phyloP scores from a whole-genome alignment of 257 asterid species.

The Solanum pimpinellifolium region DNA sequence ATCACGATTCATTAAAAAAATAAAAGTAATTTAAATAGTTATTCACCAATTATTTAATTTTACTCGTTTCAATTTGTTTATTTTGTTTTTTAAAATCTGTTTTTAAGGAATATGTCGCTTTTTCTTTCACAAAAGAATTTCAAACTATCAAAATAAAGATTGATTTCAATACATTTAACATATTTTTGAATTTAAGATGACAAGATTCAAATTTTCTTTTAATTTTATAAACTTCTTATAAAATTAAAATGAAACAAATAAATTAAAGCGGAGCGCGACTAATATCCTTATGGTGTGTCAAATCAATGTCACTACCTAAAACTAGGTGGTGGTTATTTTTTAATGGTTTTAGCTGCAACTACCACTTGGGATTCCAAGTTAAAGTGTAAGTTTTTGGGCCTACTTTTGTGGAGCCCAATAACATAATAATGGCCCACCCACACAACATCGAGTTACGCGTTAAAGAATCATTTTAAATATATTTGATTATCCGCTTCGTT shows the following conservation, averaged over 20 bases:
- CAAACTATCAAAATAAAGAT: too few relatives aligned
- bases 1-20: background rate
- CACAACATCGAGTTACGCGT: background rate
- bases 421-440: background rate
- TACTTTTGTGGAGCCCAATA: background rate
- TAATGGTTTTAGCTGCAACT: background rate
- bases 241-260: too few relatives aligned
- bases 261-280: too few relatives aligned
- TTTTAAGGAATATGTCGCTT: too few relatives aligned
- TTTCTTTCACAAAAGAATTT: background rate
- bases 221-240: too few relatives aligned
- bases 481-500: fast-evolving
- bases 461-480: background rate
- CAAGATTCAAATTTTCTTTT: too few relatives aligned
- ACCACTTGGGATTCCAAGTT: background rate
- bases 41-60: background rate
- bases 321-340: background rate
- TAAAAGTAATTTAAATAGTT: background rate
- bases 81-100: too few relatives aligned
- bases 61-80: too few relatives aligned
- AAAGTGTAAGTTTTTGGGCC: background rate
- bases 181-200: too few relatives aligned
- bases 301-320: background rate
- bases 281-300: background rate
- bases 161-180: too few relatives aligned